Conservation (phyloP, 2,329 filamentous ascomycete species). For the Truncatella angustata region DNA sequence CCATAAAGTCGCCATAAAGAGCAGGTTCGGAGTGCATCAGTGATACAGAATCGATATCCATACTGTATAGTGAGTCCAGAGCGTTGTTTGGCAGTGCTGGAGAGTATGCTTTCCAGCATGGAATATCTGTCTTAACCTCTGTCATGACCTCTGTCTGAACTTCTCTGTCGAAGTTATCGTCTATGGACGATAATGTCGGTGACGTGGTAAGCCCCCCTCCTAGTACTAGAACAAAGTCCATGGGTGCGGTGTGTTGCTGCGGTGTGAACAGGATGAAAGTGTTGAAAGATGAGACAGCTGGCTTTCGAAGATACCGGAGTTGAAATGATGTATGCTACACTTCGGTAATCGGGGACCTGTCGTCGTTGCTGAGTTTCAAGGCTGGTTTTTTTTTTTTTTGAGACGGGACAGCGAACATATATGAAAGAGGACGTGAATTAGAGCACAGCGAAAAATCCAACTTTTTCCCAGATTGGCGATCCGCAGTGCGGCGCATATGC, state of each 20-base stretch:
- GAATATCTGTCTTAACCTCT: slow-evolving; percentile 19
- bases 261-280: slow-evolving; percentile 30
- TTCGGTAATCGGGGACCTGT: not conserved
- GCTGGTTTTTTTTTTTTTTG: not conserved
- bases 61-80: slow-evolving; percentile 17
- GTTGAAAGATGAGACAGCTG: slow-evolving; percentile 23
- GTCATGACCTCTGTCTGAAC: no score
- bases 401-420: no score
- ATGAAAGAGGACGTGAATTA: no score
- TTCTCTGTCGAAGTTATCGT: slow-evolving; percentile 22
- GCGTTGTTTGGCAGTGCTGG: slow-evolving; percentile 22
- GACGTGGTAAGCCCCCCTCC: slow-evolving; percentile 16
- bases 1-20: slow-evolving; percentile 14
- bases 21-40: slow-evolving; percentile 16
- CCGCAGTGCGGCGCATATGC: no score
- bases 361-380: not conserved
- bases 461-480: no score
- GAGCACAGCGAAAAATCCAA: no score
- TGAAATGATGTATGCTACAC: not conserved
- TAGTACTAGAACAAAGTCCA: not conserved
- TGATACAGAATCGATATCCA: slow-evolving; percentile 22
- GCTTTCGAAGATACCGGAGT: slow-evolving; percentile 20
- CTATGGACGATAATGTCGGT: slow-evolving; percentile 20
- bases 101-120: slow-evolving; percentile 16
- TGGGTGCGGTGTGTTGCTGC: slow-evolving; percentile 11